Evolutionary conservation across 31 red algal species (phyloP).

Genomic region (Odonthalia washingtoniensis): DNA sequence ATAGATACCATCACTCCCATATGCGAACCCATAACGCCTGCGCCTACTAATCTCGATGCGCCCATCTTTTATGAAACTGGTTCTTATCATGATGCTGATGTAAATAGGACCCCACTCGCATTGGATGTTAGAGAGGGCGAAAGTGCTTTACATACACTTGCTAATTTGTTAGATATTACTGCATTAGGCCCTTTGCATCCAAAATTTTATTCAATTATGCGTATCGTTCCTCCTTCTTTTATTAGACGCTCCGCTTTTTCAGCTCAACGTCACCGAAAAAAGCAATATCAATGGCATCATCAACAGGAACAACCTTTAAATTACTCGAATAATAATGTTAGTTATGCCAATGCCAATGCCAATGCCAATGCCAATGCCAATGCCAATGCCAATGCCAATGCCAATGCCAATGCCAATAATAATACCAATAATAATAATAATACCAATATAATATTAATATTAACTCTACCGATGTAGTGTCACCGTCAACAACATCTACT

Average conservation of each 20-base stretch:
- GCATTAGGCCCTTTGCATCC: slow-evolving; percentile 47
- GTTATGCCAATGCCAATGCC: too few relatives aligned
- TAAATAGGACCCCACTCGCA: not conserved
- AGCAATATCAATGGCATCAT: not conserved
- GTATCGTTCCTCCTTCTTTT: slow-evolving; percentile 42
- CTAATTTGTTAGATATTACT: slow-evolving; percentile 43
- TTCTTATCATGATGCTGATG: too few relatives aligned
- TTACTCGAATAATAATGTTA: too few relatives aligned
- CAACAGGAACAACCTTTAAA: too few relatives aligned
- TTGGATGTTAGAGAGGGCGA: slow-evolving; percentile 30
- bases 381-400: too few relatives aligned
- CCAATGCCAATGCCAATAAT: too few relatives aligned
- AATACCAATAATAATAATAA: too few relatives aligned
- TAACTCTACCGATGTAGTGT: slow-evolving; percentile 12
- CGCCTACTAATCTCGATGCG: too few relatives aligned
- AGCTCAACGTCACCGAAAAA: not conserved
- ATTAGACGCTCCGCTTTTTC: not conserved
- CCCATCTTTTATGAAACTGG: too few relatives aligned
- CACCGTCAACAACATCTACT: not conserved
- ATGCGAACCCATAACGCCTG: too few relatives aligned
- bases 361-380: too few relatives aligned
- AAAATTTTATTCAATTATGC: slow-evolving; percentile 39
- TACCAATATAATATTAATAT: too few relatives aligned
- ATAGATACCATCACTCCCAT: slow-evolving; percentile 49
- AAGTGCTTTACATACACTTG: slow-evolving; percentile 48